Base-by-base conservation (phyloP, 495 filamentous ascomycete species). In the Penicillium robsamsonii region DNA sequence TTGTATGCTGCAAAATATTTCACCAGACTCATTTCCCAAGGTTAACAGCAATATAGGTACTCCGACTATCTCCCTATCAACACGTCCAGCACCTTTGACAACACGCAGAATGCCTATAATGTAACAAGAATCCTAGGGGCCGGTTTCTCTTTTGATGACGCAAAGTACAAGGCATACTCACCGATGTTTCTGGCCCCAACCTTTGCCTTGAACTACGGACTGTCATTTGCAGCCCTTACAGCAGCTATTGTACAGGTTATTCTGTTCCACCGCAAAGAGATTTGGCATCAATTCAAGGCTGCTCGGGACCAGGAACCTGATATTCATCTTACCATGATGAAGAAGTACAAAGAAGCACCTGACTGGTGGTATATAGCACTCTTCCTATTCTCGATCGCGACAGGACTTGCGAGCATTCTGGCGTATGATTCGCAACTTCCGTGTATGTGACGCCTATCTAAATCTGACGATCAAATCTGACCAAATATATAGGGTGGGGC, bases 101-200 rank as follows among this genome's bases (percentile, higher is more conserved):
- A 87, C 55, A 85, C 78, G 1, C 82, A 82, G 13, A 59, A 64
- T 9, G 33, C 47, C 4, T 87, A 86, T 57, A 76, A 87, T 49
- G 81, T 83, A 3, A 72, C 74, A 11, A 70, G 69, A 12, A 76
- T 86, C 43, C 69, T 84, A 4, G 77, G 76, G 0, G 48, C 78
- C 9, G 70, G 79, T 2, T 79, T 78, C 51, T 81, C 75, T 1
- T 70, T 86, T 43, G 72, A 85, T 48, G 76, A 78, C 51, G 67
- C 67, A 49, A 79, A 77, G 10, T 85, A 86, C 64, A 75, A 84
- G 57, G 68, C 70, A 5, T 86, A 87, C 58, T 86, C 83, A 8
- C 84, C 83, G 1, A 72, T 86, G 13, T 87, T 84, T 56, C 67
- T 87, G 7, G 82, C 81, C 62, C 84, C 84, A 4, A 84, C 82